These are phyloP conservation scores for Pisolithus tinctorius DNA, from an alignment of 768 basidiomycete genomes.

Conservation along the genomic window DNA sequence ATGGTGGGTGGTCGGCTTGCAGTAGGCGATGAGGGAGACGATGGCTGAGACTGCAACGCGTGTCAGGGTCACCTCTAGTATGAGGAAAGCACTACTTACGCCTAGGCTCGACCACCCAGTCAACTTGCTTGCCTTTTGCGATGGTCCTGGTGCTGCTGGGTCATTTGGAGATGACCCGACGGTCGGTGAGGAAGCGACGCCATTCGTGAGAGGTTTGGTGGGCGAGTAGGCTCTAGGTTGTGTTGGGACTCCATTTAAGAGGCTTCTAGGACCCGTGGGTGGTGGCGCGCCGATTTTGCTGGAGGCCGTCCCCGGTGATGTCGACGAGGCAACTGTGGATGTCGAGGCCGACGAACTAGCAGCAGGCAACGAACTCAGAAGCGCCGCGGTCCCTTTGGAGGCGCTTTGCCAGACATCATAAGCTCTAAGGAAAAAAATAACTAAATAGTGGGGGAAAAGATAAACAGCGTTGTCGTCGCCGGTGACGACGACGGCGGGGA, in stretches of 20 bases:
- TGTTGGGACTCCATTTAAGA: slow-evolving; percentile 34
- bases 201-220: slow-evolving; percentile 40
- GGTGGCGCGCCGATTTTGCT: slow-evolving; percentile 48
- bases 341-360: slow-evolving; percentile 25
- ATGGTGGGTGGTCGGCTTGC: slow-evolving; percentile 18
- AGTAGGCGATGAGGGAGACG: slow-evolving; percentile 7
- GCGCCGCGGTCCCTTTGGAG: slow-evolving; percentile 70
- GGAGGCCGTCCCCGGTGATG: slow-evolving; percentile 23
- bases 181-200: slow-evolving; percentile 25
- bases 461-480: slow-evolving; percentile 14
- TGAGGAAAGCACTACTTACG: slow-evolving; percentile 18
- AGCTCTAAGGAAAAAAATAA: neutral
- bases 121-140: slow-evolving; percentile 38
- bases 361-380: slow-evolving; percentile 42
- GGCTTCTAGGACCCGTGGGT: slow-evolving; percentile 62
- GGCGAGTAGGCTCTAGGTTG: slow-evolving; percentile 20
- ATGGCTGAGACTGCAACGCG: slow-evolving; percentile 13
- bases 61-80: slow-evolving; percentile 1
- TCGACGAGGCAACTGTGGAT: slow-evolving; percentile 28
- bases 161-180: slow-evolving; percentile 17
- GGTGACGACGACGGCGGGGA: slow-evolving; percentile 18
- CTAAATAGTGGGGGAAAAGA: neutral
- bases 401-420: slow-evolving; percentile 71
- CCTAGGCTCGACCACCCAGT: slow-evolving; percentile 31
- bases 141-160: slow-evolving; percentile 27